These are phyloP conservation scores for Stagonosporopsis chrysanthemi DNA, from an alignment of 2,329 filamentous ascomycete species.

Conservation along the genomic window DNA sequence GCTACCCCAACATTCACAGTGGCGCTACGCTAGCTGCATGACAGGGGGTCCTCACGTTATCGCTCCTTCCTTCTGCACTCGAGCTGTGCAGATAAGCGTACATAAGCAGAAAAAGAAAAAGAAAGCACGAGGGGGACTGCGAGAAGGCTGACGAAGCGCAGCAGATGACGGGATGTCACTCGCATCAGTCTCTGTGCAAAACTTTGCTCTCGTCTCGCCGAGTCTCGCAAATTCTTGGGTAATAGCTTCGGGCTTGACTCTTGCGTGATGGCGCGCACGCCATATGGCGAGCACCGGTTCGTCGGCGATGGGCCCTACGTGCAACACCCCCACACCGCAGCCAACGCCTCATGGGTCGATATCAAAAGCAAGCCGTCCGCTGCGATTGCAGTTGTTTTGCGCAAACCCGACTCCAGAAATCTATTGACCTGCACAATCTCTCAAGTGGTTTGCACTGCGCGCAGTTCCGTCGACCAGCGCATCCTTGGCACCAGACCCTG, in stretches of 20 bases:
- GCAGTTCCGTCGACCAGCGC: constrained; percentile 1
- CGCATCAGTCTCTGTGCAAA: constrained; percentile 10
- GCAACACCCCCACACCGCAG: constrained; percentile 10
- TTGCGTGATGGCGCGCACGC: constrained; percentile 15
- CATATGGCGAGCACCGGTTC: constrained; percentile 14
- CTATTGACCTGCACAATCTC: background rate
- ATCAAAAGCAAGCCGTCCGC: constrained; percentile 15
- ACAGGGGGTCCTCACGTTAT: constrained; percentile 4
- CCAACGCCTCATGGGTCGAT: constrained; percentile 2
- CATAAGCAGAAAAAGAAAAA: constrained; percentile 2
- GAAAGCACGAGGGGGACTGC: background rate
- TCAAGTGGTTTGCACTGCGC: constrained; percentile 10
- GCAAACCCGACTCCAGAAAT: background rate
- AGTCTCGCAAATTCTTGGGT: constrained; percentile 17
- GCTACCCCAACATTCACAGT: constrained; percentile 20
- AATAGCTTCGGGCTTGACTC: constrained; percentile 12
- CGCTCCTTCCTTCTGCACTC: constrained; percentile 5
- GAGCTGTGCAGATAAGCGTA: constrained; percentile 4
- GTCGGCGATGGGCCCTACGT: constrained; percentile 13
- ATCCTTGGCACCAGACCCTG: constrained; percentile 22
- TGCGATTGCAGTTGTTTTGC: background rate
- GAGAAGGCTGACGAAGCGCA: background rate
- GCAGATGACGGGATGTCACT: background rate
- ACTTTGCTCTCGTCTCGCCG: background rate
- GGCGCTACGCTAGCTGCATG: constrained; percentile 20